Base-by-base conservation (phyloP, 495 filamentous ascomycete genomes). In the Xylaria intraflava region DNA sequence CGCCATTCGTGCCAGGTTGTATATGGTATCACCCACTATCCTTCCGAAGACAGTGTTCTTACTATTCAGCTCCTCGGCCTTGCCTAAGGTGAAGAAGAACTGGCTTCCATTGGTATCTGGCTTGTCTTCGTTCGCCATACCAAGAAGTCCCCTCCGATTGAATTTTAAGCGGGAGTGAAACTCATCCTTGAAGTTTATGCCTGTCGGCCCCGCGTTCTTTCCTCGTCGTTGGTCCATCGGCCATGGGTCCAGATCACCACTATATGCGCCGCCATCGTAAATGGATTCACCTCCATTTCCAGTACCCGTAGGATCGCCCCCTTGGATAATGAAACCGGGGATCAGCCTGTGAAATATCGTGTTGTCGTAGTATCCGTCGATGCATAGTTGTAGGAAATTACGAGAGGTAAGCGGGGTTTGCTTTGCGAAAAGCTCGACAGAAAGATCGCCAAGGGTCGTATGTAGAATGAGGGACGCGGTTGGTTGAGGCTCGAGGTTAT, bases 21-120 rank as follows among this genome's bases (percentile, higher is more conserved):
- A 99, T 44, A 99, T 90, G 49, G 90, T 96, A 52, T 96, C 90
- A 4, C 93, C 93, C 36, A 86, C 90, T 49, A 99, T 77, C 49
- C 94, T 78, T 40, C 93, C 93, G 72, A 99, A 97, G 61, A 97
- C 74, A 3, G 93, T 96, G 65, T 96, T 95, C 64, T 88, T 85
- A 51, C 86, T 87, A 44, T 84, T 86, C 68, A 99, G 62, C 71
- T 97, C 91, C 29, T 86, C 81, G 47, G 88, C 85, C 47, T 86
- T 86, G 44, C 73, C 84, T 40, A 99, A 74, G 1, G 93, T 96
- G 48, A 99, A 80, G 70, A 99, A 99, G 74, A 97, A 97, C 73
- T 99, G 93, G 69, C 89, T 94, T 38, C 88, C 87, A 70, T 96
- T 95, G 26, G 85, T 84, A 58, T 91, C 81, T 57, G 87, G 86